Evolutionary conservation across 2,329 filamentous ascomycete species (phyloP).

Genomic region (Xylariaceae sp.): DNA sequence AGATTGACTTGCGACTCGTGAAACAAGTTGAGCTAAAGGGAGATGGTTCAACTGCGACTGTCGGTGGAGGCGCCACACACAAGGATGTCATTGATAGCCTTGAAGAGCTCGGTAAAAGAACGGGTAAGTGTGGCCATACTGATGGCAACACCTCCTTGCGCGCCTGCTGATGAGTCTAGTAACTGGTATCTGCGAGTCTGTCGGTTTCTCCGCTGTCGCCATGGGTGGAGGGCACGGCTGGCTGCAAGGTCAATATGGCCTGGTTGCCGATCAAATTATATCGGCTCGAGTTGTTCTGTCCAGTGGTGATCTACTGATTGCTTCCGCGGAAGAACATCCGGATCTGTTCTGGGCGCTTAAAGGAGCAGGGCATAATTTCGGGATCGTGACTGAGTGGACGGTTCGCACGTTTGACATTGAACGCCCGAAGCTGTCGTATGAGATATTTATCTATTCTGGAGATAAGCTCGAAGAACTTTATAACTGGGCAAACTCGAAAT

Average conservation of each 20-base stretch:
- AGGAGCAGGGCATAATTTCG: slow-evolving; percentile 23
- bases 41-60: slow-evolving; percentile 27
- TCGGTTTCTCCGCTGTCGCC: slow-evolving; percentile 42
- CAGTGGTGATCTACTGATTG: slow-evolving; percentile 16
- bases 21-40: slow-evolving; percentile 24
- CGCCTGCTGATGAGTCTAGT: too few relatives aligned
- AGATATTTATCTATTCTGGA: slow-evolving; percentile 19
- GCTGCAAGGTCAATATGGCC: slow-evolving; percentile 22
- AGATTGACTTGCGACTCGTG: slow-evolving; percentile 25
- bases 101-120: slow-evolving; percentile 28
- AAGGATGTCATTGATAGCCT: slow-evolving; percentile 27
- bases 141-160: too few relatives aligned
- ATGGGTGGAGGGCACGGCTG: slow-evolving; percentile 41
- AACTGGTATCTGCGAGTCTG: slow-evolving; percentile 51
- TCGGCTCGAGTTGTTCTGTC: slow-evolving; percentile 17
- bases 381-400: slow-evolving; percentile 18
- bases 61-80: slow-evolving; percentile 30
- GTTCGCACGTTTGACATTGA: slow-evolving; percentile 11
- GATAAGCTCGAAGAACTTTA: slow-evolving; percentile 20
- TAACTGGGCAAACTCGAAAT: slow-evolving; percentile 8
- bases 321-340: slow-evolving; percentile 23
- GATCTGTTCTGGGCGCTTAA: slow-evolving; percentile 25
- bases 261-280: slow-evolving; percentile 18
- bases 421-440: slow-evolving; percentile 16
- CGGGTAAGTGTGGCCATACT: too few relatives aligned